Base-by-base conservation (phyloP, 768 basidiomycete species). In the Cyclocybe aegerita region DNA sequence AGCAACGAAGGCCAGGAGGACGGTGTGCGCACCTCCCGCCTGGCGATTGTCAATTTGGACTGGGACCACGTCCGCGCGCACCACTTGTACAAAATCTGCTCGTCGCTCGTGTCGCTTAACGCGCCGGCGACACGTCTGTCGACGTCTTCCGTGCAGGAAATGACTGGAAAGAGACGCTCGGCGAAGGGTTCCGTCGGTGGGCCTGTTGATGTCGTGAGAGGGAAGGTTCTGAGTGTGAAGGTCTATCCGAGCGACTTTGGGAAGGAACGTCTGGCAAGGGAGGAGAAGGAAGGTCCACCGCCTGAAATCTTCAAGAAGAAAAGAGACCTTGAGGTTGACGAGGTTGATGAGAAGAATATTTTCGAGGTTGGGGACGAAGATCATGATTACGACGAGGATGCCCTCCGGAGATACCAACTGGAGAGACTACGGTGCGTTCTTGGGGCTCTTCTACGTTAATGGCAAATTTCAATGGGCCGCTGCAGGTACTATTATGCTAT, bases 191-290 rank as follows among this genome's bases (percentile, higher is more conserved):
- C 46, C 29, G 40, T 42, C 16, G 40, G 42, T 9, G 48, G 53
- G 7, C 52, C 57, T 16, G 56, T 60, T 11, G 69, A 59, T 30
- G 67, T 83, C 15, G 75, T 70, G 3, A 78, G 78, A 31, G 93
- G 94, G 2, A 81, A 76, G 46, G 77, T 98, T 9, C 65, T 88
- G 32, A 85, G 77, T 53, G 90, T 98, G 1, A 79, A 83, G 35
- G 80, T 98, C 12, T 98, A 94, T 63, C 92, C 92, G n/a, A 93
- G 89, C 58, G 82, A 93, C 59, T 98, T 98, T 66, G 96, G 96
- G 9, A 90, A 88, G 64, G 83, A 84, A 64, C 77, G 93, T 36
- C 81, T 98, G 81, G 84, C 80, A 37, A 78, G 77, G 39, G 97
- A 98, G 66, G 94, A 97, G 60, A 79, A 73, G 54, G 90, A 96